These are phyloP conservation scores for Botryotinia calthae DNA, from an alignment of 2,329 filamentous ascomycete genomes.

Conservation along the genomic window DNA sequence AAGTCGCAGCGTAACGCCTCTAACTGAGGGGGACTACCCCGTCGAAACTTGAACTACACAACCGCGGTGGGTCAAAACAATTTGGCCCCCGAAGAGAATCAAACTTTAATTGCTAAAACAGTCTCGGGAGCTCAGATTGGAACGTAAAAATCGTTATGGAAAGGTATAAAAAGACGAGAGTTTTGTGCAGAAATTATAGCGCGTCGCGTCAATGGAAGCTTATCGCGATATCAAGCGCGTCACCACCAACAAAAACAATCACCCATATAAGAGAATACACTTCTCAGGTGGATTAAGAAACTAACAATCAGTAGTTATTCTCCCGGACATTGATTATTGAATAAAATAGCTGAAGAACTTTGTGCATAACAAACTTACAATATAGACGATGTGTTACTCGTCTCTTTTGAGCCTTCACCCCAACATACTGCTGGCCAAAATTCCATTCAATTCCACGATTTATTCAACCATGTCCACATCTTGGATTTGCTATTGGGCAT, in stretches of 20 bases:
- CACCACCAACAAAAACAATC: not conserved
- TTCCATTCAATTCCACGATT: not conserved
- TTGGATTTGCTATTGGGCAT: not conserved
- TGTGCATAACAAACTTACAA: not conserved
- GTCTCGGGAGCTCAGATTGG: not conserved
- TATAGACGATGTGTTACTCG: not conserved
- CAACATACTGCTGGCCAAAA: not conserved
- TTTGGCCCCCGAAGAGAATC: not conserved
- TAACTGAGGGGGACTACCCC: not conserved
- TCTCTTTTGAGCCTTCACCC: not conserved
- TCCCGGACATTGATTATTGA: not conserved
- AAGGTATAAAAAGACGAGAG: not conserved
- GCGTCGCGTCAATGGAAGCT: not conserved
- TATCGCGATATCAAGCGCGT: not conserved
- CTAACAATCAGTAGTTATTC: not conserved
- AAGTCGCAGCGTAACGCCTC: not conserved
- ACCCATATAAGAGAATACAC: not conserved
- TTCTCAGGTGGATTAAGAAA: not conserved
- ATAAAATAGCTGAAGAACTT: not conserved
- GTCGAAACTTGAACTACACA: not conserved
- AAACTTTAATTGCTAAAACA: not conserved
- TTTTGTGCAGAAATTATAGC: not conserved
- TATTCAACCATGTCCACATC: not conserved
- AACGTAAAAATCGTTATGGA: not conserved
- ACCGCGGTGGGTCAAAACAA: not conserved